phyloP scores from a whole-genome alignment of 352 stramenopile species.

The Pythium coloratum region DNA sequence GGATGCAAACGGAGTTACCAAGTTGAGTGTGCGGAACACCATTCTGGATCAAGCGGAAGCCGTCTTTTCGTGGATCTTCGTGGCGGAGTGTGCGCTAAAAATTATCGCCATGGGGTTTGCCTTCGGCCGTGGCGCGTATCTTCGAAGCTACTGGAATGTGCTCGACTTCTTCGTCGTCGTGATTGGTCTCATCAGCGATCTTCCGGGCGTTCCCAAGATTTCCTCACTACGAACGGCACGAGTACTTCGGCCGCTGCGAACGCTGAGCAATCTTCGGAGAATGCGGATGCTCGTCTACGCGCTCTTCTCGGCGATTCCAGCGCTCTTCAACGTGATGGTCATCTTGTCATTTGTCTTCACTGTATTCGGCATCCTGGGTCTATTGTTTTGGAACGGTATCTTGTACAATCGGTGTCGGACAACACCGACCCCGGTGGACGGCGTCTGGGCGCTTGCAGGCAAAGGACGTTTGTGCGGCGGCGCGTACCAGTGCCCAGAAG shows the following conservation, averaged over 20 bases:
- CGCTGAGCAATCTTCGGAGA: conserved; percentile 43
- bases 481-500: conserved; percentile 31
- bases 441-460: conserved; percentile 33
- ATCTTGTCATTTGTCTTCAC: conserved; percentile 69
- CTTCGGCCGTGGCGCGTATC: conserved; percentile 54
- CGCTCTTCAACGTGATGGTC: conserved; percentile 68
- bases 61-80: conserved; percentile 64
- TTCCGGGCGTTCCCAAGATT: conserved; percentile 42
- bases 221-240: conserved; percentile 37
- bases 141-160: conserved; percentile 79
- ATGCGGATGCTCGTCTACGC: conserved; percentile 58
- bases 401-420: conserved; percentile 50
- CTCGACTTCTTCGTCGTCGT: conserved; percentile 88
- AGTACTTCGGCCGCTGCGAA: conserved; percentile 64
- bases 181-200: conserved; percentile 37
- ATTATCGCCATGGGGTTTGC: conserved; percentile 75
- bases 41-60: conserved; percentile 43
- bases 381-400: conserved; percentile 59
- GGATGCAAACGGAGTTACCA: conserved; percentile 26
- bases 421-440: conserved; percentile 52
- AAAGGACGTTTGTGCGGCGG: conserved; percentile 36
- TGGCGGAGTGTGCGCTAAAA: conserved; percentile 76
- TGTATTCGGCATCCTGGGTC: conserved; percentile 67
- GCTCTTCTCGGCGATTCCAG: conserved; percentile 53
- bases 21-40: conserved; percentile 33